Conservation (phyloP, 1,284 basidiomycete species). For the Inonotus hispidus region DNA sequence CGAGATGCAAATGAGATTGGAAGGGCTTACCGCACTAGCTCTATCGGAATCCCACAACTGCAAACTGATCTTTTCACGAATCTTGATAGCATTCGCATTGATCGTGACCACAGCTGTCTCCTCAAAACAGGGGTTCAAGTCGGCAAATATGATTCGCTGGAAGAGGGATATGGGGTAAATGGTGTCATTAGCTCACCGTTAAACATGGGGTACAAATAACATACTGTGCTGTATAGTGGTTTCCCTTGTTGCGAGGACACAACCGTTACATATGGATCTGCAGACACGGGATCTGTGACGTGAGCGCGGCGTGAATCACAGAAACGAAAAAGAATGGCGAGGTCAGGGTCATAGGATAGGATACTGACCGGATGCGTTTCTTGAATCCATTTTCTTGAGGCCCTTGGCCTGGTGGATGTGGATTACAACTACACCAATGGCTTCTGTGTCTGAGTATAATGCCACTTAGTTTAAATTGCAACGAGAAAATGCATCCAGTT, state of each 20-base stretch:
- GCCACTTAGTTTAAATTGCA: background rate
- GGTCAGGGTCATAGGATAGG: background rate
- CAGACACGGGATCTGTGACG: conserved; percentile 11
- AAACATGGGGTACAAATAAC: background rate
- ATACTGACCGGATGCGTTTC: conserved; percentile 54
- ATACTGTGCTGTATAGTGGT: conserved; percentile 60
- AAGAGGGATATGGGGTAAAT: background rate
- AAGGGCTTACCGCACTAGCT: conserved; percentile 33
- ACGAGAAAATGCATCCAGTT: background rate
- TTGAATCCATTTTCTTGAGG: conserved; percentile 58
- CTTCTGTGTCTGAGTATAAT: conserved; percentile 47
- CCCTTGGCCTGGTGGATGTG: conserved; percentile 61
- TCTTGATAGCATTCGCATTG: conserved; percentile 65
- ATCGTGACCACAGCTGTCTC: conserved; percentile 69
- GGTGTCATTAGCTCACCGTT: background rate
- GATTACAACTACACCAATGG: conserved; percentile 63
- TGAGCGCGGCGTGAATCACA: conserved; percentile 29
- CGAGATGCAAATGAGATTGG: background rate
- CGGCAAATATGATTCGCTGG: conserved; percentile 55
- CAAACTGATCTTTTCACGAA: conserved; percentile 58
- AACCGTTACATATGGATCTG: conserved; percentile 35
- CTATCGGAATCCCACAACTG: conserved; percentile 80
- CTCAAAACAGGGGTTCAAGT: conserved; percentile 70
- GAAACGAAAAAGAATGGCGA: conserved; percentile 25
- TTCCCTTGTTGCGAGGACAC: conserved; percentile 43